A percentile compares a stretch with the other conserved stretches of the same genome.
phyloP scores from a whole-genome alignment of 495 filamentous ascomycete species.

The Talaromyces nanjingensis region DNA sequence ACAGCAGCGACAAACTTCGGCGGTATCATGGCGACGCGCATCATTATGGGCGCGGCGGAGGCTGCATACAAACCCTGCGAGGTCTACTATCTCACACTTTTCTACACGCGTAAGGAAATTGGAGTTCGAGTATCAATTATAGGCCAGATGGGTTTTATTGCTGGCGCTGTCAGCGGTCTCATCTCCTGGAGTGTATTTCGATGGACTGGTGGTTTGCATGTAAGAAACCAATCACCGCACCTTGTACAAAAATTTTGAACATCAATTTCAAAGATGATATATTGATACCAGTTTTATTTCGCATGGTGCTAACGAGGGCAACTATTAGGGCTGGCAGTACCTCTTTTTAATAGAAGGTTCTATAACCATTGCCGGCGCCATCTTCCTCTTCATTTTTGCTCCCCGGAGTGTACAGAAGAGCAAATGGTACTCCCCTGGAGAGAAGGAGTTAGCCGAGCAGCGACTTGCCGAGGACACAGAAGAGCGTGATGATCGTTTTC shows the following conservation, averaged over 20 bases:
- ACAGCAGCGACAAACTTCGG: constrained; percentile 47
- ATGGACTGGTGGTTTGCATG: no score
- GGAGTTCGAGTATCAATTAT: constrained; percentile 64
- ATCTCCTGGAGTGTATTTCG: constrained; percentile 66
- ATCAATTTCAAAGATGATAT: no score
- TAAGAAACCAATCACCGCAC: constrained; percentile 35
- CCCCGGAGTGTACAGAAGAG: constrained; percentile 53
- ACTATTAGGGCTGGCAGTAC: constrained; percentile 52
- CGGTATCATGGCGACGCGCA: constrained; percentile 38
- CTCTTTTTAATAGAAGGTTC: constrained; percentile 67
- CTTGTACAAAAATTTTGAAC: constrained; percentile 23
- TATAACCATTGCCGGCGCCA: constrained; percentile 50
- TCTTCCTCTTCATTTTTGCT: constrained; percentile 60
- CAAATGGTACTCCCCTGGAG: constrained; percentile 13
- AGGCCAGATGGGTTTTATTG: constrained; percentile 62
- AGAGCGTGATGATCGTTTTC: no score
- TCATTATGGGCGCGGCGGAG: constrained; percentile 49
- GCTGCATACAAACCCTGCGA: constrained; percentile 56
- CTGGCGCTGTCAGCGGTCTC: constrained; percentile 57
- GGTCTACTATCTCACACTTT: constrained; percentile 52
- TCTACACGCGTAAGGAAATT: constrained; percentile 55
- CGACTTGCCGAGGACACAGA: constrained; percentile 13
- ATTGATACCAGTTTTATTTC: no score
- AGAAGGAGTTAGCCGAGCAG: neutral
- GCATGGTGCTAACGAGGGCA: no score